These are phyloP conservation scores for Conoideocrella luteorostrata DNA, from an alignment of 2,329 filamentous ascomycete species.

Conservation along the genomic window DNA sequence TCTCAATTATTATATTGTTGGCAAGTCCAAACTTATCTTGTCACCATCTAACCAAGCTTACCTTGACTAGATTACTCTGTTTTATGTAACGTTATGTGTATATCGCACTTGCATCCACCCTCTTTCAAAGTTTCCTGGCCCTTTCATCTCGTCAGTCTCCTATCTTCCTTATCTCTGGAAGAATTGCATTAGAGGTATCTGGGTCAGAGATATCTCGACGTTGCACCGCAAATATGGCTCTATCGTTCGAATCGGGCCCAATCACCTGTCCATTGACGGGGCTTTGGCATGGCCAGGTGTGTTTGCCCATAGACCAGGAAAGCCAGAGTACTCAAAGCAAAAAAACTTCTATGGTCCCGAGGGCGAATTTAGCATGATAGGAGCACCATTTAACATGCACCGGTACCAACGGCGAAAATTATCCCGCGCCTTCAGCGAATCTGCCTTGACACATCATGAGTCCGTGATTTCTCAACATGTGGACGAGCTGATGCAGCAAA, in stretches of 20 bases:
- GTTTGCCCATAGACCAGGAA: slow-evolving; percentile 19
- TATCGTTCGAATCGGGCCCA: slow-evolving; percentile 35
- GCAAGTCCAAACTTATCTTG: too few species aligned
- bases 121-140: slow-evolving; percentile 23
- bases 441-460: slow-evolving; percentile 25
- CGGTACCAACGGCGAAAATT: slow-evolving; percentile 18
- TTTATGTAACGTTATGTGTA: too few species aligned
- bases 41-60: too few species aligned
- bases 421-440: slow-evolving; percentile 24
- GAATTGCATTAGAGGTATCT: slow-evolving; percentile 13
- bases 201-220: slow-evolving; percentile 13
- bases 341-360: slow-evolving; percentile 6
- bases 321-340: slow-evolving; percentile 12
- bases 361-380: slow-evolving; percentile 12
- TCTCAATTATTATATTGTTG: too few species aligned
- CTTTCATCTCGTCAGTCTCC: slow-evolving; percentile 15
- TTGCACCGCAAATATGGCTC: slow-evolving; percentile 23
- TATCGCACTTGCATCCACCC: slow-evolving; percentile 24
- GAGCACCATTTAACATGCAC: slow-evolving; percentile 13
- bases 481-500: neutral
- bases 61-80: too few species aligned
- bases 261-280: slow-evolving; percentile 29
- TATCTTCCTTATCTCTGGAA: slow-evolving; percentile 14
- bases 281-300: slow-evolving; percentile 27
- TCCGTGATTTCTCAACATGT: too few species aligned